Conservation (phyloP, 495 filamentous ascomycete genomes). For the Aspergillus haitiensis region DNA sequence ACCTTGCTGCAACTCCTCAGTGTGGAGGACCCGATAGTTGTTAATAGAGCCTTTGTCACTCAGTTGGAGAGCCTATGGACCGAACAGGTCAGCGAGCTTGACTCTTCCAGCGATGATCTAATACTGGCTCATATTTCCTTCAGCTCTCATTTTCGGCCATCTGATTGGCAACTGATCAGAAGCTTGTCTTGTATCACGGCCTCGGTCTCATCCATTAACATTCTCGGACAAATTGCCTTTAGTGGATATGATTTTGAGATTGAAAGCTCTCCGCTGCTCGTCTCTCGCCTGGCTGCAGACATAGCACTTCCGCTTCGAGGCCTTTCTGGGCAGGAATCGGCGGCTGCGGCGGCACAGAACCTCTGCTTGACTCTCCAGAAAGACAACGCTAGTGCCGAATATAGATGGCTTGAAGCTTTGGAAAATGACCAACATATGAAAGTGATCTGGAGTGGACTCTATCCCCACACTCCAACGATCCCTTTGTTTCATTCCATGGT, state of each 20-base stretch:
- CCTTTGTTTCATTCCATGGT: constrained; percentile 1
- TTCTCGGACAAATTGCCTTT: neutral
- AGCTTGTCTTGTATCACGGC: neutral
- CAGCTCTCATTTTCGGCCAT: neutral
- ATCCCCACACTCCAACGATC: neutral
- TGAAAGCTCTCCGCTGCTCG: neutral
- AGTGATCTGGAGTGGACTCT: neutral
- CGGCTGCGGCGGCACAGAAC: neutral
- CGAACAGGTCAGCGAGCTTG: neutral
- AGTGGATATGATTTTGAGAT: neutral
- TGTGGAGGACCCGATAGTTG: neutral
- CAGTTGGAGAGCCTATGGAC: neutral
- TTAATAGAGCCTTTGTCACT: neutral
- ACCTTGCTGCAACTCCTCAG: neutral
- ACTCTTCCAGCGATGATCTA: neutral
- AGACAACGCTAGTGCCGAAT: neutral
- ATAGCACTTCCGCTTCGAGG: neutral
- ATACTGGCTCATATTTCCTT: neutral
- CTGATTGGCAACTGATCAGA: neutral
- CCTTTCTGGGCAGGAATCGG: constrained; percentile 1
- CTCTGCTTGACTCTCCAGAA: neutral
- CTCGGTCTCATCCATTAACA: neutral
- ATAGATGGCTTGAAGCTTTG: neutral
- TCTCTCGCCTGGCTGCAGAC: neutral
- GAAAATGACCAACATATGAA: neutral